Evolutionary conservation across 805 yeast genomes (phyloP), one percentile per base, ranked within the genome.

Genomic region (Teunomyces stri): DNA sequence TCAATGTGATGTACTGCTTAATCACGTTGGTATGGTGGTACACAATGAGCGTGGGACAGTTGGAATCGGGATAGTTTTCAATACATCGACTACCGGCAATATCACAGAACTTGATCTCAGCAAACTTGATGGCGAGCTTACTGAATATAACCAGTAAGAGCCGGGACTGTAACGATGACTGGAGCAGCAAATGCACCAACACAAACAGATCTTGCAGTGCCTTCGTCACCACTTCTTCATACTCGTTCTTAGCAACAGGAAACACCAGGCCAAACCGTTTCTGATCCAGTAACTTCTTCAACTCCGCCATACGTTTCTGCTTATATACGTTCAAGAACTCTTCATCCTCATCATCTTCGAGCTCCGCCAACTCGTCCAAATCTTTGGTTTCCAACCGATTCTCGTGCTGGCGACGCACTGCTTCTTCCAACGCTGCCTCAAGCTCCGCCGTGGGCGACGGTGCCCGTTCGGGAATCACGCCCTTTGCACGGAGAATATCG

Each of bases 341-440:
- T 55, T 90, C 97, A 55, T 89, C 95, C 59, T 92, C 97, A 36
- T 89, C 96, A 56, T 85, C 97, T 63, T 92, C 97, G 37, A 91
- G 67, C 51, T 78, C 97, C 46, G 87, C 96, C 42, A 94, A 72
- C 61, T 90, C 97, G 31, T 86, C 89, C 21, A 92, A 59, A 52
- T 83, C 83, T 60, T 85, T 82, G 52, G 77, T 80, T 51, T 89
- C 96, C 21, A 91, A 73, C 49, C 97, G 72, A 64, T 88, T 87
- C 9, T 84, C 95, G 62, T 89, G 91, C 58, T 89, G 96, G 46
- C 74, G 78, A 45, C 75, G 76, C 11, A 89, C 76, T 0, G 96
- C 96, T 45, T 88, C 95, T 27, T 86, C 90, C 39, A 91, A 66
- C 2, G 95, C 96, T 56, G 85, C 91, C 62, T 94, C 98, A 41